These are phyloP conservation scores for Jackrogersella minutella DNA, from an alignment of 495 filamentous ascomycete species.

Conservation along the genomic window DNA sequence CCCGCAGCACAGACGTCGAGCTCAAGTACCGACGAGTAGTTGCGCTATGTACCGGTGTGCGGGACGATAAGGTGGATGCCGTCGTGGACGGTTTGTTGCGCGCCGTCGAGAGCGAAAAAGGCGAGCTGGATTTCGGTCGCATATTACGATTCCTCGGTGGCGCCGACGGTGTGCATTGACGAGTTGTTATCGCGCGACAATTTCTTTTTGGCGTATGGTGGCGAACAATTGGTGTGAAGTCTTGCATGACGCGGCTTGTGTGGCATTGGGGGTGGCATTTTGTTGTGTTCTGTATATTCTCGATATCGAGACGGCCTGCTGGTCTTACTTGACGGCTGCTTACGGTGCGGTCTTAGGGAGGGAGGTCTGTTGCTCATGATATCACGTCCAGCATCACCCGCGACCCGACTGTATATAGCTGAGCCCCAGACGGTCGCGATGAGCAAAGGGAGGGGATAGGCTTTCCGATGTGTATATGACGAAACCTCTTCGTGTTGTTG, in stretches of 20 bases:
- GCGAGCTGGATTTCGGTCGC: slow-evolving; percentile 71
- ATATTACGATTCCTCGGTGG: slow-evolving; percentile 77
- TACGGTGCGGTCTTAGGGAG: slow-evolving; percentile 3
- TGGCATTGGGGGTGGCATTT: slow-evolving; percentile 7
- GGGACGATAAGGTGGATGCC: slow-evolving; percentile 70
- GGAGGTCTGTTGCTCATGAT: slow-evolving; percentile 21
- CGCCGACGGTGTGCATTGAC: slow-evolving; percentile 62
- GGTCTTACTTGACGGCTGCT: background rate
- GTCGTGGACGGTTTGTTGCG: slow-evolving; percentile 66
- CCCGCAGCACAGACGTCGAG: slow-evolving; percentile 70
- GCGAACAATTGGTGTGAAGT: background rate
- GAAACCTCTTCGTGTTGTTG: background rate
- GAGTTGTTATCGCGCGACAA: background rate
- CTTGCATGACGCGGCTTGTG: slow-evolving; percentile 8
- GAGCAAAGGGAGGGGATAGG: background rate
- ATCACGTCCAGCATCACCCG: slow-evolving; percentile 23
- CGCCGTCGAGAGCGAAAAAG: slow-evolving; percentile 78
- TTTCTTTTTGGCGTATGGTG: background rate
- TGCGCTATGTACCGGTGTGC: slow-evolving; percentile 70
- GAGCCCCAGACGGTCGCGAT: slow-evolving; percentile 7
- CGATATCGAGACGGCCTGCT: slow-evolving; percentile 5
- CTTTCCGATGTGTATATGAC: slow-evolving; percentile 12
- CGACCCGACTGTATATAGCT: slow-evolving; percentile 23
- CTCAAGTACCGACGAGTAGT: slow-evolving; percentile 75
- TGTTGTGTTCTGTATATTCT: background rate